A percentile compares a stretch with the other conserved stretches of the same genome.
Evolutionary conservation across 2,329 filamentous ascomycete genomes (phyloP).

Genomic region (Colletotrichum viniferum): DNA sequence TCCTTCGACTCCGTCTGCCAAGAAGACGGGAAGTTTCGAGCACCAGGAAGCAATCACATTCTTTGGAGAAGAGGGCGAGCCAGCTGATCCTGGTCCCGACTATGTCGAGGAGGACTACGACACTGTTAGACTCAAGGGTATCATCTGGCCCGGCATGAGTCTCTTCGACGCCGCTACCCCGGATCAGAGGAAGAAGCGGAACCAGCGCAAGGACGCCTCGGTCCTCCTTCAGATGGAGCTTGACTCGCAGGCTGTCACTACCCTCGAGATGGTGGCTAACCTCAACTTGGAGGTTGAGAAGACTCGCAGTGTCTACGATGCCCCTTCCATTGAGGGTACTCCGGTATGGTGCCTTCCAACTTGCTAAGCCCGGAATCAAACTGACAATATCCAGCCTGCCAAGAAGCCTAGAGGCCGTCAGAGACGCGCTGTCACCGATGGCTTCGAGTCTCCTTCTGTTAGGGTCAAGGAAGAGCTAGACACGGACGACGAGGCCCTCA

Average conservation of each 20-base stretch:
- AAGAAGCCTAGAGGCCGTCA: slow-evolving; percentile 9
- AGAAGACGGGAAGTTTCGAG: background rate
- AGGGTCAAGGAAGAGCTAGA: slow-evolving; percentile 1
- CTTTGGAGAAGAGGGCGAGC: background rate
- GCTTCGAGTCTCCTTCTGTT: background rate
- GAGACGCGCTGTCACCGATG: background rate
- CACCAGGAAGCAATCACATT: slow-evolving; percentile 15
- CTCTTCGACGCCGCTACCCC: slow-evolving; percentile 81
- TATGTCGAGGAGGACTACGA: slow-evolving; percentile 1
- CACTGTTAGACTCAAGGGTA: slow-evolving; percentile 61
- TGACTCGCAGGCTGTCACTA: slow-evolving; percentile 67
- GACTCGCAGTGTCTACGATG: slow-evolving; percentile 64
- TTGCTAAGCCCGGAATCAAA: background rate
- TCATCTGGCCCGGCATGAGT: slow-evolving; percentile 79
- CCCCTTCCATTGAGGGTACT: slow-evolving; percentile 56
- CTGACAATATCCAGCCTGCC: background rate
- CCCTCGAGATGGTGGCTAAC: slow-evolving; percentile 69
- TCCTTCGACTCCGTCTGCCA: background rate
- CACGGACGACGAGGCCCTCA: background rate
- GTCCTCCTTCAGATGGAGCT: slow-evolving; percentile 70
- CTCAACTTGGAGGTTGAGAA: slow-evolving; percentile 54
- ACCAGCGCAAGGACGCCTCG: slow-evolving; percentile 77
- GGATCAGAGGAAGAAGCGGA: slow-evolving; percentile 74
- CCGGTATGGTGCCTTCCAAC: slow-evolving; percentile 43
- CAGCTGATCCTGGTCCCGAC: background rate